phyloP scores from a whole-genome alignment of 2,329 filamentous ascomycete species.

The Lachnellula suecica region DNA sequence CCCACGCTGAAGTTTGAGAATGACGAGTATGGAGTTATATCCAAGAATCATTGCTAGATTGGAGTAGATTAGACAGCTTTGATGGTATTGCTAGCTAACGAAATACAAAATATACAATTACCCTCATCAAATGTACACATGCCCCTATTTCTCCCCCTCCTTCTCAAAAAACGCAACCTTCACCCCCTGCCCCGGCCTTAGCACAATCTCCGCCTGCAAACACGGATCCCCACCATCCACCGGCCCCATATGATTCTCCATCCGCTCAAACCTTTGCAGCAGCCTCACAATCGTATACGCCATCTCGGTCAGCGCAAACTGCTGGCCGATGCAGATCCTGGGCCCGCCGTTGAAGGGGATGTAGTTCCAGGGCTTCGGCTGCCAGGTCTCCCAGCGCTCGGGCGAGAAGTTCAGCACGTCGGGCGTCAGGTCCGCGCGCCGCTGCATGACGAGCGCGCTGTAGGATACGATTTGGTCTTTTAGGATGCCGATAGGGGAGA shows the following conservation, averaged over 20 bases:
- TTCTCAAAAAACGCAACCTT: slow-evolving; percentile 54
- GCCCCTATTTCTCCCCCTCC: background rate
- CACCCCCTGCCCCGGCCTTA: slow-evolving; percentile 60
- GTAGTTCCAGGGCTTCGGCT: slow-evolving; percentile 68
- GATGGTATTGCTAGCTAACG: background rate
- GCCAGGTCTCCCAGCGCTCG: slow-evolving; percentile 64
- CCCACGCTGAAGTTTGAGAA: background rate
- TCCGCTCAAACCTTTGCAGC: slow-evolving; percentile 67
- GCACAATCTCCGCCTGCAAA: slow-evolving; percentile 59
- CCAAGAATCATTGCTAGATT: no score
- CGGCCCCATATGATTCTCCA: slow-evolving; percentile 57
- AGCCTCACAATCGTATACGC: slow-evolving; percentile 69
- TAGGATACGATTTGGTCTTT: slow-evolving; percentile 68
- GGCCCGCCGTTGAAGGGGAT: slow-evolving; percentile 76
- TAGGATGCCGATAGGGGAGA: slow-evolving; percentile 61
- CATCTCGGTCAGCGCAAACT: slow-evolving; percentile 79
- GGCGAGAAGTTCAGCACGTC: slow-evolving; percentile 50
- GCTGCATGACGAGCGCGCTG: slow-evolving; percentile 71
- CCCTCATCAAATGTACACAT: background rate
- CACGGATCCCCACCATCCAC: slow-evolving; percentile 53
- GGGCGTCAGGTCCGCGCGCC: slow-evolving; percentile 62
- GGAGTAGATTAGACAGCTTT: background rate
- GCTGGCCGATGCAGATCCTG: slow-evolving; percentile 75
- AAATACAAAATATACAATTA: no score
- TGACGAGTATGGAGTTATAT: no score